Base-by-base conservation (phyloP, 805 yeast genomes). In the Schizosaccharomyces osmophilus region DNA sequence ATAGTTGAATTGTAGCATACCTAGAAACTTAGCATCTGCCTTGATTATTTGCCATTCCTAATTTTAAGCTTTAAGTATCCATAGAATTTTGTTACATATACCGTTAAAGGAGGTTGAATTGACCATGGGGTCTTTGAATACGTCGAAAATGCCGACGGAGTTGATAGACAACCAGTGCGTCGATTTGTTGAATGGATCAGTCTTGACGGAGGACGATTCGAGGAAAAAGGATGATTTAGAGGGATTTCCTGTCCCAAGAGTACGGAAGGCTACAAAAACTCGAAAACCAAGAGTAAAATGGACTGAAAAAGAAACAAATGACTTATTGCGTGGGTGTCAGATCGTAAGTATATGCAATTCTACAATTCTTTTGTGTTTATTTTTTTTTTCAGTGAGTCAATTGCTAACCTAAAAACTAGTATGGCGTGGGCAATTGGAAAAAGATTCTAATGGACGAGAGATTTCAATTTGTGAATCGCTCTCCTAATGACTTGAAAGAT, bases 401-500 rank as follows among this genome's bases (percentile, higher is more conserved):
- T 45, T n/a, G 5, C 26, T 45, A 9, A 19, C 26, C 17, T 17
- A 24, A 4, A 45, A 45, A 45, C 8, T 45, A 45, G 51, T 73
- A 73, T 63, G 76, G 76, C 4, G 75, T 73, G 8, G 61, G 66
- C 61, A 74, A 75, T 69, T 74, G 78, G 78, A 74, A 74, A 65
- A 75, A 75, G 68, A 74, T 74, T 41, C 68, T 74, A 58, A 71
- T 71, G 22, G 78, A 74, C 64, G 72, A 74, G 24, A 22, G 65
- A n/a, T 70, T 71, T 64, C 67, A 67, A 59, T 71, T 74, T 70
- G 72, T 73, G 66, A 70, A 73, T 66, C 70, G 78, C 22, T 74
- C 76, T 15, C 77, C 78, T 5, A 77, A 74, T 32, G 78, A 74
- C 62, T 68, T 74, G 59, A 74, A 74, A 65, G 78, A 74, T 64